Conservation (phyloP, 768 basidiomycete species). For the Sutorius australiensis region DNA sequence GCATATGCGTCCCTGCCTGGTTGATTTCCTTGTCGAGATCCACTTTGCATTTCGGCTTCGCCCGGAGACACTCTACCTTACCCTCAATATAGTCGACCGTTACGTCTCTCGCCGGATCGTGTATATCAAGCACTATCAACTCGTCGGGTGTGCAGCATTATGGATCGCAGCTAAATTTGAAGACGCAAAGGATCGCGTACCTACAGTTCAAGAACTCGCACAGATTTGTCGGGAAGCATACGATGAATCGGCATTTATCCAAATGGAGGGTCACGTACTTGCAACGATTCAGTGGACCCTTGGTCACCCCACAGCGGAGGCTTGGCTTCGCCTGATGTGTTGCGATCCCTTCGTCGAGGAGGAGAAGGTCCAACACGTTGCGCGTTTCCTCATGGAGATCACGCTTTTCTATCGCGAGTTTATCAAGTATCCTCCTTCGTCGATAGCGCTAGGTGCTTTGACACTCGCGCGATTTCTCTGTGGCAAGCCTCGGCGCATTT, state of each 20-base stretch:
- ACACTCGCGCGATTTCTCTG: slow-evolving; percentile 87
- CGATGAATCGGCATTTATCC: slow-evolving; percentile 95
- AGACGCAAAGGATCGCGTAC: slow-evolving; percentile 97
- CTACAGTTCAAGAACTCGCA: slow-evolving; percentile 89
- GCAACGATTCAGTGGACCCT: slow-evolving; percentile 95
- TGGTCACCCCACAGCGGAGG: slow-evolving; percentile 96
- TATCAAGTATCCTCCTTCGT: slow-evolving; percentile 77
- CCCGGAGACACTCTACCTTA: slow-evolving; percentile 97
- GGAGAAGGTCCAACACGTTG: slow-evolving; percentile 88
- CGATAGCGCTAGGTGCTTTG: slow-evolving; percentile 86
- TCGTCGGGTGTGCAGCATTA: slow-evolving; percentile 95
- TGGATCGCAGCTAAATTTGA: slow-evolving; percentile 99
- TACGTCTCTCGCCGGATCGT: slow-evolving; percentile 98
- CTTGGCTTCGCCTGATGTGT: slow-evolving; percentile 87
- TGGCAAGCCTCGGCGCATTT: slow-evolving; percentile 69
- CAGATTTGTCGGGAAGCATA: slow-evolving; percentile 96
- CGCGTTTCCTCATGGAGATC: slow-evolving; percentile 98
- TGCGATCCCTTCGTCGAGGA: slow-evolving; percentile 77
- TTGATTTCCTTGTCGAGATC: slow-evolving; percentile 98
- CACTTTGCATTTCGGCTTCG: slow-evolving; percentile 97
- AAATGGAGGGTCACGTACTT: slow-evolving; percentile 98
- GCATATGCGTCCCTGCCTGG: slow-evolving; percentile 98
- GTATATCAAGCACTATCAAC: slow-evolving; percentile 98
- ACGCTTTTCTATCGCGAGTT: slow-evolving; percentile 98
- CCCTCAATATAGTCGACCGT: slow-evolving; percentile 97